Conservation (phyloP, 306 rosid species). For the Dalbergia cochinchinensis region DNA sequence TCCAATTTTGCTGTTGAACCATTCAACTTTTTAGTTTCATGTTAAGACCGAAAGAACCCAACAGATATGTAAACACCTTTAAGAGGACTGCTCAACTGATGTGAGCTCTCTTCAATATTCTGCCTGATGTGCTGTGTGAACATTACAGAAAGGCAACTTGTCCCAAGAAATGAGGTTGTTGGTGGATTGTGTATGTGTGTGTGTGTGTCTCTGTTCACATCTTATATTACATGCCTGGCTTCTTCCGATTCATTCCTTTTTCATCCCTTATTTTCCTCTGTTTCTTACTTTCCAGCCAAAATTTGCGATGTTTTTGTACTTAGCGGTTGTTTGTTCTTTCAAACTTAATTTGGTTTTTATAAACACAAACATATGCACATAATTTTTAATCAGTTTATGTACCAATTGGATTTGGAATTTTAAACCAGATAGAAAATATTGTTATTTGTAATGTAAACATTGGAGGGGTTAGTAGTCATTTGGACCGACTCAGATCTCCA, state of each 20-base stretch:
- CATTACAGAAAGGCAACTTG: not conserved
- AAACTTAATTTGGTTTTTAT: slow-evolving; percentile 10
- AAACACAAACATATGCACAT: not conserved
- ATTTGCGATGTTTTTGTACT: slow-evolving; percentile 7
- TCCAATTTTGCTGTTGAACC: slow-evolving; percentile 1
- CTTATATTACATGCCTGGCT: not conserved
- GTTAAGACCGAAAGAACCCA: slow-evolving; percentile 32
- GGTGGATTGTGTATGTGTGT: not conserved
- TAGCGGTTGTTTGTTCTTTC: slow-evolving; percentile 9
- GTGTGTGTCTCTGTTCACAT: not conserved
- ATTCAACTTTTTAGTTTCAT: slow-evolving; percentile 19
- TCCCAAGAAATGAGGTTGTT: slow-evolving; percentile 13
- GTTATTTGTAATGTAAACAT: slow-evolving; percentile 10
- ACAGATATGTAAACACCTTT: slow-evolving; percentile 5
- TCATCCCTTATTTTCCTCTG: not conserved
- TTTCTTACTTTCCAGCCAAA: not conserved
- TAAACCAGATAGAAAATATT: not conserved
- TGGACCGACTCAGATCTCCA: slow-evolving; percentile 26
- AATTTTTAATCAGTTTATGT: slow-evolving; percentile 30
- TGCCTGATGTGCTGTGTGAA: slow-evolving; percentile 11
- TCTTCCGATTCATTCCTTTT: slow-evolving; percentile 20
- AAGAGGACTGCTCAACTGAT: slow-evolving; percentile 19
- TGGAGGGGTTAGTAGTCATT: slow-evolving; percentile 31
- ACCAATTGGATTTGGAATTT: slow-evolving; percentile 32
- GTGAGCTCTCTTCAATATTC: slow-evolving; percentile 29